Conservation (phyloP, 73 alveolate species). For the Paramecium tetraurelia region DNA sequence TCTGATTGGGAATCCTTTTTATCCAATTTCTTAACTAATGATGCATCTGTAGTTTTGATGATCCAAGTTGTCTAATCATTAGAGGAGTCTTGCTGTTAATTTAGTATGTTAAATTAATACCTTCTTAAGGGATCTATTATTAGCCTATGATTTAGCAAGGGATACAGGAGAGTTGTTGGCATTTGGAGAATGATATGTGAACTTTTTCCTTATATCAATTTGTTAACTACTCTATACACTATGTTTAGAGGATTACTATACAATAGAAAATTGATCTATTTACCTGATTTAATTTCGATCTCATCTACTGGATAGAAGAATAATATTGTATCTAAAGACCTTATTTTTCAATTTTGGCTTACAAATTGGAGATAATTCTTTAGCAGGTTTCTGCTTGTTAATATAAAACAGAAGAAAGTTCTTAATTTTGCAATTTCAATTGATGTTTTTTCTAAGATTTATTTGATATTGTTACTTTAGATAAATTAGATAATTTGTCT, state of each 20-base stretch:
- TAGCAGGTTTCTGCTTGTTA: slow-evolving; percentile 10
- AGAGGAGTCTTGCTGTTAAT: neutral
- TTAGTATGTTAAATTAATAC: neutral
- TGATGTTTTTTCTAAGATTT: neutral
- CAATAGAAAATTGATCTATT: neutral
- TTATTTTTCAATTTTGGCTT: neutral
- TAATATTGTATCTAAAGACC: neutral
- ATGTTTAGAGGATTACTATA: neutral
- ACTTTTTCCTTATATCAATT: neutral
- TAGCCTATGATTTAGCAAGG: neutral
- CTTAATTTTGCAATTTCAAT: neutral
- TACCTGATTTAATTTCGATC: neutral
- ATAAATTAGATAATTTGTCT: neutral
- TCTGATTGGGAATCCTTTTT: neutral
- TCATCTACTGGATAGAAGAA: neutral
- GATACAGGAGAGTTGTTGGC: neutral
- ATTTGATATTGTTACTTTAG: neutral
- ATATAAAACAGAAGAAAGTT: neutral
- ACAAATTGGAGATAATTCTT: neutral
- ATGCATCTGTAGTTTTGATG: neutral
- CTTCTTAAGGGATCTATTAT: neutral
- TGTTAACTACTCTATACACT: neutral
- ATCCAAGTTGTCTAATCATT: neutral
- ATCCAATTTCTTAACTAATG: neutral
- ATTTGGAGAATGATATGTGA: neutral